Base-by-base conservation (phyloP, 2,329 filamentous ascomycete species). In the Drechslera avenae region DNA sequence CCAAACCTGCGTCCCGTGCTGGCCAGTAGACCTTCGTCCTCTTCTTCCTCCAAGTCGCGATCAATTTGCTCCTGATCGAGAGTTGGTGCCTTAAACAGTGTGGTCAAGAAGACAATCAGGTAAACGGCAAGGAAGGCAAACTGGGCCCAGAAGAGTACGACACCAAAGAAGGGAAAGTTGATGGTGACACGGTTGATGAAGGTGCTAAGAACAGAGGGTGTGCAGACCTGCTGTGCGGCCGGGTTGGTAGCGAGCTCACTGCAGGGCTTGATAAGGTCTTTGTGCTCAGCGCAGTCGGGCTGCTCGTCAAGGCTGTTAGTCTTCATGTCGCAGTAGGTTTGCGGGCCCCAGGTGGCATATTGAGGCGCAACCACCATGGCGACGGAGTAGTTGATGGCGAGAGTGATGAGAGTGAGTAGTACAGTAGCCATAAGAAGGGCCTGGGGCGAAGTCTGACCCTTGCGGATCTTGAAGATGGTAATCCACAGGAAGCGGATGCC, bases 401-500 rank as follows among this genome's bases (percentile, higher is more conserved):
- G 78, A 2, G 90, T 90, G 60, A 95, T 93, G 58, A 97, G 82
- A 0, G 91, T 93, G 39, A 99, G 81, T 79, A 99, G 86, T 9
- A 95, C 90, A 0, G 93, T 97, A 1, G 91, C 89, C 69, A 97
- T 86, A 46, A 99, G 84, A 5, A 99, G 81, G 1, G 93, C 94
- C 72, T 97, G 94, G 0, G 94, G 94, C 0, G 90, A 88, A 1
- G 93, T 97, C 62, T 92, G 86, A 21, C 91, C 91, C 67, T 88
- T 90, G 65, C 91, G 86, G 65, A 99, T 93, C 72, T 88, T 86
- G 82, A 97, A 97, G 66, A 99, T 86, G 51, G 84, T 88, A 63
- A 99, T 81, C 94, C 94, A 99, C 44, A 99, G 83, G 81, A 99
- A 96, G 59, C 94, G 89, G 65, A 99, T 96, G 37, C 94, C 94